These are phyloP conservation scores for Sambucus nigra DNA, from an alignment of 129 eudicot species.

Conservation along the genomic window DNA sequence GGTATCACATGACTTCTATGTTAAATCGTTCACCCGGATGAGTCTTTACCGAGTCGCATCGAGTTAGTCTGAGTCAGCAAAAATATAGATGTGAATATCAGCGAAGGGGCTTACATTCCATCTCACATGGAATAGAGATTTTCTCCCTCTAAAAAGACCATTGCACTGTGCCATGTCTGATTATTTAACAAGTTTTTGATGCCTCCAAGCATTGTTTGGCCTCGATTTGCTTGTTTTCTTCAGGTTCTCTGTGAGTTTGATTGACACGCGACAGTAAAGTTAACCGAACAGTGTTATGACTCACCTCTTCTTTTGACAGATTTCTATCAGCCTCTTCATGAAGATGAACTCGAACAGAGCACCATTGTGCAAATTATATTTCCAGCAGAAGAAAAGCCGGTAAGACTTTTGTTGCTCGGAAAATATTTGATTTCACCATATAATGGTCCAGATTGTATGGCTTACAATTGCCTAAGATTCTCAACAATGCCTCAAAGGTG, in stretches of 20 bases:
- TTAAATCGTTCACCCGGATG: no score
- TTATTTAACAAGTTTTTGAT: neutral
- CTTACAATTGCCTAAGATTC: neutral
- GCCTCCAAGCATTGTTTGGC: no score
- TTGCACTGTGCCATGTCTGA: neutral
- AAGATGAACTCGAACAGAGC: conserved; percentile 80
- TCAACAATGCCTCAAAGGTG: neutral
- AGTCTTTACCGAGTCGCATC: no score
- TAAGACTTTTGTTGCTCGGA: conserved; percentile 11
- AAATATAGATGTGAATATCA: no score
- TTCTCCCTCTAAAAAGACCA: neutral
- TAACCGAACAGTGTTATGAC: neutral
- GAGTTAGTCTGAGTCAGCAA: no score
- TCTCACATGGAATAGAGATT: no score
- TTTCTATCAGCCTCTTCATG: conserved; percentile 66
- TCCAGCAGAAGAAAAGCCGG: conserved; percentile 71
- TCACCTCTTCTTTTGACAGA: conserved; percentile 29
- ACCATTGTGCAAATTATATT: conserved; percentile 60
- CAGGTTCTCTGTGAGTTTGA: neutral
- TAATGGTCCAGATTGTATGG: neutral
- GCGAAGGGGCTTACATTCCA: no score
- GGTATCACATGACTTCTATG: no score
- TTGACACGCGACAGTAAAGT: neutral
- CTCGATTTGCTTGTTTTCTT: no score
- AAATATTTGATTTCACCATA: neutral